Evolutionary conservation across 345 rosid species (phyloP).

Genomic region (Zanthoxylum bungeanum): DNA sequence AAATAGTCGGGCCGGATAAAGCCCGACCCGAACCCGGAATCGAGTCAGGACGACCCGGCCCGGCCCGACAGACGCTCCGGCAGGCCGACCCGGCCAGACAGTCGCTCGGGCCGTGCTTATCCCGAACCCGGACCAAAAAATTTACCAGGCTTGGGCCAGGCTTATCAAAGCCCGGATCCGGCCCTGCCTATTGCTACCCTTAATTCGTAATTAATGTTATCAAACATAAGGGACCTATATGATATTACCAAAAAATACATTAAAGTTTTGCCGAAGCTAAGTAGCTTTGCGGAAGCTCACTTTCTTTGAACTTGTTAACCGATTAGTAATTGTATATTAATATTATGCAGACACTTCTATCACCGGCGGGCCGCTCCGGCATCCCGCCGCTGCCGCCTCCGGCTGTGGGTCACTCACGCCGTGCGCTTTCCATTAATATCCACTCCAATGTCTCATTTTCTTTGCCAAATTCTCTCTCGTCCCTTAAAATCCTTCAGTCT

Average conservation of each 20-base stretch:
- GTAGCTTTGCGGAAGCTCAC: background rate
- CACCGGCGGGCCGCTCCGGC: constrained; percentile 44
- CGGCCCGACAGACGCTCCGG: too few relatives aligned
- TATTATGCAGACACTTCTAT: constrained; percentile 63
- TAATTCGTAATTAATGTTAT: too few relatives aligned
- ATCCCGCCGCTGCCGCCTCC: constrained; percentile 24
- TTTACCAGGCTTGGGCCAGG: too few relatives aligned
- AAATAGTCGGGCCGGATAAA: too few relatives aligned
- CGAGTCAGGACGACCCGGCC: too few relatives aligned
- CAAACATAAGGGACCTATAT: background rate
- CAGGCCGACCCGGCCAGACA: too few relatives aligned
- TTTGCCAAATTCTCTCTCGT: constrained; percentile 17
- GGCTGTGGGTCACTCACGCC: constrained; percentile 17
- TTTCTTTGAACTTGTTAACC: background rate
- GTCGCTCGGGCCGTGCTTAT: too few relatives aligned
- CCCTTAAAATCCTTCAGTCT: background rate
- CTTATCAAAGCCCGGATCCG: too few relatives aligned
- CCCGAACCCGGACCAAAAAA: too few relatives aligned
- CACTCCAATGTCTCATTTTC: constrained; percentile 17
- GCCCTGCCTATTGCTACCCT: too few relatives aligned
- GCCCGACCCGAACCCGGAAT: too few relatives aligned
- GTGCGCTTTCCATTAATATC: constrained; percentile 10
- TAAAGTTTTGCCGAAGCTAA: background rate
- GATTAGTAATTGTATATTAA: background rate
- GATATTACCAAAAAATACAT: background rate